These are phyloP conservation scores for Cladosporium sp. DNA, from an alignment of 2,329 filamentous ascomycete species.

Conservation along the genomic window DNA sequence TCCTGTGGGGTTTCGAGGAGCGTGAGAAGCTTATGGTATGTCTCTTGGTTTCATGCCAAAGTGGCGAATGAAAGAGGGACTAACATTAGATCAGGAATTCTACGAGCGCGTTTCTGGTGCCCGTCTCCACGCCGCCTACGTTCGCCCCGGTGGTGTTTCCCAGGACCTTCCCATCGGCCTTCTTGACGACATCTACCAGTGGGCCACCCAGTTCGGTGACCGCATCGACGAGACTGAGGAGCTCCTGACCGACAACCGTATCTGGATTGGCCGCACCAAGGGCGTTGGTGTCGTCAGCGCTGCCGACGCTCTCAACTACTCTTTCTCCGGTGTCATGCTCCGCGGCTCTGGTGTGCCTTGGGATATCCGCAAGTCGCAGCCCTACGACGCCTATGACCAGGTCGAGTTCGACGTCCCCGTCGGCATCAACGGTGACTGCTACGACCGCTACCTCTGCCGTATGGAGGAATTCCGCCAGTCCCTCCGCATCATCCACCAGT, in stretches of 20 bases:
- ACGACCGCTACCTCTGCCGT: constrained; percentile 96
- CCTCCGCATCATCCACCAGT: constrained; percentile 96
- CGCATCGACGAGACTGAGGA: constrained; percentile 98
- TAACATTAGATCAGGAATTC: constrained; percentile 67
- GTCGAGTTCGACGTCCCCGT: constrained; percentile 98
- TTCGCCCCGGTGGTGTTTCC: constrained; percentile 91
- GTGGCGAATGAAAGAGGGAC: not conserved
- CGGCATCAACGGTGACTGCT: constrained; percentile 95
- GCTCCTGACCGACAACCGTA: constrained; percentile 97
- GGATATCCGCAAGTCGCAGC: constrained; percentile 93
- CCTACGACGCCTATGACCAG: constrained; percentile 95
- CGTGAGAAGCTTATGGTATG: constrained; percentile 98
- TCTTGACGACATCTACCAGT: constrained; percentile 98
- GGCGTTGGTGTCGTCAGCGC: constrained; percentile 88
- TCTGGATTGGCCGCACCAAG: constrained; percentile 92
- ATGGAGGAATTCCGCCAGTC: constrained; percentile 99
- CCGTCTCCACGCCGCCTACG: constrained; percentile 93
- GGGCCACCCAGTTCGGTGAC: constrained; percentile 98
- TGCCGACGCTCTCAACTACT: constrained; percentile 91
- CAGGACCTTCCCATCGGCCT: constrained; percentile 92
- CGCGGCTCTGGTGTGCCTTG: constrained; percentile 92
- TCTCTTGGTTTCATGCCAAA: constrained; percentile 12
- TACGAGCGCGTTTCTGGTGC: constrained; percentile 98
- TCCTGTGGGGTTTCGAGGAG: constrained; percentile 99
- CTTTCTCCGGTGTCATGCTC: constrained; percentile 96